phyloP scores from a whole-genome alignment of 2,329 filamentous ascomycete genomes.

The Didymella sp. region DNA sequence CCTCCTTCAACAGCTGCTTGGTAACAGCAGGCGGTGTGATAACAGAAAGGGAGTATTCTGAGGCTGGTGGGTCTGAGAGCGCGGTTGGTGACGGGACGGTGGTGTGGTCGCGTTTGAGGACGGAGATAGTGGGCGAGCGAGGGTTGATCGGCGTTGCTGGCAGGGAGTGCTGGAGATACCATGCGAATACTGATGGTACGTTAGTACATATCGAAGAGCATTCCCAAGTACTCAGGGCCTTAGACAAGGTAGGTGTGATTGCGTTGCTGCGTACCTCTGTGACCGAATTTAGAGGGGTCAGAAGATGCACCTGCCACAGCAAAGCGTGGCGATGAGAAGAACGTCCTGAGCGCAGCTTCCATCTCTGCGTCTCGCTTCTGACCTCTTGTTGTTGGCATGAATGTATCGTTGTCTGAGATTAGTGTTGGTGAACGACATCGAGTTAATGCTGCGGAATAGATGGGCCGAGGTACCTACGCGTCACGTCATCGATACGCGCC shows the following conservation, averaged over 20 bases:
- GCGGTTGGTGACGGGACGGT: conserved; percentile 71
- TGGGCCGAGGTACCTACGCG: conserved; percentile 26
- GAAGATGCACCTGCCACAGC: conserved; percentile 91
- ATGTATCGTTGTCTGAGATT: background rate
- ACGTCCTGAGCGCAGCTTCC: conserved; percentile 74
- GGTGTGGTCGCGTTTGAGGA: conserved; percentile 64
- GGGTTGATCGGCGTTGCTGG: conserved; percentile 87
- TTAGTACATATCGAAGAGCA: background rate
- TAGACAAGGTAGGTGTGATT: background rate
- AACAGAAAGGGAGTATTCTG: conserved; percentile 75
- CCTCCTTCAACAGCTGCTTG: conserved; percentile 75
- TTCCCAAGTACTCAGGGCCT: too few relatives aligned
- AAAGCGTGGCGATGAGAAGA: conserved; percentile 81
- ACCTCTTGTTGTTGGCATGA: conserved; percentile 38
- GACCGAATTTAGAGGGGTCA: conserved; percentile 83
- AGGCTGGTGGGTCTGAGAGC: conserved; percentile 62
- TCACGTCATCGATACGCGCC: conserved; percentile 29
- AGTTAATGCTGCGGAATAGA: background rate
- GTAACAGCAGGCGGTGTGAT: conserved; percentile 87
- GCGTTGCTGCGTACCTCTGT: conserved; percentile 69
- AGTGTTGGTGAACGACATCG: background rate
- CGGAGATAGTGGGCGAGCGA: conserved; percentile 67
- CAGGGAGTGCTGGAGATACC: conserved; percentile 81
- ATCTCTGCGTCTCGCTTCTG: conserved; percentile 53
- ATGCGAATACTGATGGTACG: conserved; percentile 74